Evolutionary conservation across 2,329 filamentous ascomycete genomes (phyloP).

Genomic region (Tolypocladium cylindrosporum): DNA sequence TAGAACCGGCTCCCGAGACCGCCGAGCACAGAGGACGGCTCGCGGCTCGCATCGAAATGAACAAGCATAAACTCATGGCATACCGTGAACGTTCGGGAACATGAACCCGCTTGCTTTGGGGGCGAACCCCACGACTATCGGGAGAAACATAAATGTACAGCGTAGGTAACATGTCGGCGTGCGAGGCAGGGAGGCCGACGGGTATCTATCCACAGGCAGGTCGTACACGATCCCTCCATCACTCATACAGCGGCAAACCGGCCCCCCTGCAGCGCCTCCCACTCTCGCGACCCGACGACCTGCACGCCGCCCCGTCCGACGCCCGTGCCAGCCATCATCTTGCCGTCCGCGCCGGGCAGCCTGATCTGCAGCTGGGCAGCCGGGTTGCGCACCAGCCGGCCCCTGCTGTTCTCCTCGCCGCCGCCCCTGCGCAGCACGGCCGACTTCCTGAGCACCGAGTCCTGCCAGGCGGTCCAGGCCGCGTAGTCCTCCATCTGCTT

Average conservation of each 20-base stretch:
- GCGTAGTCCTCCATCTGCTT: slow-evolving; percentile 56
- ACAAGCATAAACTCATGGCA: neutral
- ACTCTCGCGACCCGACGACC: slow-evolving; percentile 44
- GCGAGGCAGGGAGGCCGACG: neutral
- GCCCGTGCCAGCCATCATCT: slow-evolving; percentile 23
- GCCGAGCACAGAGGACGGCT: neutral
- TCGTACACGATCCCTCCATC: neutral
- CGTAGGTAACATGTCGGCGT: neutral
- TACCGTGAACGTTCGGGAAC: neutral
- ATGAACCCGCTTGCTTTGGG: neutral
- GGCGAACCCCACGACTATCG: neutral
- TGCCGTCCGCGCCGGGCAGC: slow-evolving; percentile 36
- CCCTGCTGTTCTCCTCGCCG: slow-evolving; percentile 15
- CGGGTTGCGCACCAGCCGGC: slow-evolving; percentile 17
- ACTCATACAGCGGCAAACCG: slow-evolving; percentile 17
- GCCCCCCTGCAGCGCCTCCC: slow-evolving; percentile 43
- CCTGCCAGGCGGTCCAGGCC: slow-evolving; percentile 49
- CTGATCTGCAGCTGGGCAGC: slow-evolving; percentile 41
- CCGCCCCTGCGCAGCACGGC: slow-evolving; percentile 21
- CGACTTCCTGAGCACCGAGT: slow-evolving; percentile 43
- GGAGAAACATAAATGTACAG: neutral
- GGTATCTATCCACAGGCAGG: neutral
- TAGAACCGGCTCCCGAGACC: neutral
- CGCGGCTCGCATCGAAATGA: neutral
- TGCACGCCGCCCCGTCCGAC: slow-evolving; percentile 29